A percentile compares a stretch with the other conserved stretches of the same genome.
phyloP scores from a whole-genome alignment of 345 rosid species.

The Raphanus sativus region DNA sequence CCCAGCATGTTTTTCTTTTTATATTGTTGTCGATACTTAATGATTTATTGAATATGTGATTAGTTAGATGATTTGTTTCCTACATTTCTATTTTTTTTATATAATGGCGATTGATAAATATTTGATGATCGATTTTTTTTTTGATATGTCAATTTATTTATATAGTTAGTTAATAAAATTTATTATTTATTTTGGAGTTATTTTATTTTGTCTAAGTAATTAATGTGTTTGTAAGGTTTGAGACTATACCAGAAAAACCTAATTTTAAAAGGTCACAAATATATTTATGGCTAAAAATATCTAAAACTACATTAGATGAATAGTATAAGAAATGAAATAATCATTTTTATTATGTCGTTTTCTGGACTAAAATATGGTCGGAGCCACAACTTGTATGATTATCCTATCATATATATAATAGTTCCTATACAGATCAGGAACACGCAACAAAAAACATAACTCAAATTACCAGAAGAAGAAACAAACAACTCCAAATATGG shows the following conservation, averaged over 20 bases:
- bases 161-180: not conserved
- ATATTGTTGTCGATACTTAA: not conserved
- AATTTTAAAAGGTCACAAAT: not conserved
- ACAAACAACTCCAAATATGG: constrained; percentile 14
- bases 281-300: not conserved
- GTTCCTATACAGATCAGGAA: constrained; percentile 14
- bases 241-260: not conserved
- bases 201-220: not conserved
- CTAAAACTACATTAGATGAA: not conserved
- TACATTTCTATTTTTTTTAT: not conserved
- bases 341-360: not conserved
- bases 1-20: not conserved
- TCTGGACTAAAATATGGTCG: not conserved
- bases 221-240: not conserved
- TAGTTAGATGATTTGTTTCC: not conserved
- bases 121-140: not conserved
- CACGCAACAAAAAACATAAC: constrained; percentile 9
- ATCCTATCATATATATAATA: constrained; percentile 6
- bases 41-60: not conserved
- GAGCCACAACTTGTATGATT: not conserved
- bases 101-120: not conserved
- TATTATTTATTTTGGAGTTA: not conserved
- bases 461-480: constrained; percentile 7
- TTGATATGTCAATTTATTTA: not conserved
- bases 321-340: not conserved